Conservation (phyloP, 768 basidiomycete species). For the Lactarius quietus region DNA sequence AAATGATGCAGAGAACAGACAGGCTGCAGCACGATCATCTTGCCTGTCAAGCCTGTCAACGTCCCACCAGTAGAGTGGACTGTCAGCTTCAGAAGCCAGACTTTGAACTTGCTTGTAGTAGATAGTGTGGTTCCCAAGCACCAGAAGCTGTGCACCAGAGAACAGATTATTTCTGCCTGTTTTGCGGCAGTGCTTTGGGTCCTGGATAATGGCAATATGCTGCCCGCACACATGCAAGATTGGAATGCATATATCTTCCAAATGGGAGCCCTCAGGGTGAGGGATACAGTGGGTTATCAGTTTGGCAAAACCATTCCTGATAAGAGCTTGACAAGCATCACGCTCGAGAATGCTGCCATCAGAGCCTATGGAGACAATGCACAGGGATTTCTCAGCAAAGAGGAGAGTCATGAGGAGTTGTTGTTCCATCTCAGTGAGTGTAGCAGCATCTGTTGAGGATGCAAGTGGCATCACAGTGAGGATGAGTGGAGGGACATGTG, state of each 20-base stretch:
- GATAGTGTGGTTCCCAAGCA: constrained; percentile 28
- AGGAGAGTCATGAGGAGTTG: constrained; percentile 32
- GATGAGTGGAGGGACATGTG: constrained; percentile 37
- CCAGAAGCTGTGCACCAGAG: constrained; percentile 33
- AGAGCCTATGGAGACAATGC: constrained; percentile 34
- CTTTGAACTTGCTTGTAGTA: constrained; percentile 28
- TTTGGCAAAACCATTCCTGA: not conserved
- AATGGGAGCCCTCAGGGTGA: not conserved
- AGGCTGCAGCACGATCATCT: constrained; percentile 43
- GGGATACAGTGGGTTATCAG: not conserved
- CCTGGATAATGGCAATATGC: constrained; percentile 31
- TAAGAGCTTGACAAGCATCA: constrained; percentile 27
- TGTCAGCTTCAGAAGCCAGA: constrained; percentile 19
- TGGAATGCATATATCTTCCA: not conserved
- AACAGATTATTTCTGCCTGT: constrained; percentile 37
- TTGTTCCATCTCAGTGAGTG: constrained; percentile 22
- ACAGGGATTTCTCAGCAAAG: constrained; percentile 17
- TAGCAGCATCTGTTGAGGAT: constrained; percentile 23
- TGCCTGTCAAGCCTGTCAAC: constrained; percentile 42
- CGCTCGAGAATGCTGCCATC: constrained; percentile 38
- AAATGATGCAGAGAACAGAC: constrained; percentile 37
- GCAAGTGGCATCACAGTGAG: constrained; percentile 35
- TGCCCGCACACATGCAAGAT: not conserved
- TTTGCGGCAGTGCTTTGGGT: constrained; percentile 38
- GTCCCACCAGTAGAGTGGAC: constrained; percentile 34